phyloP scores from a whole-genome alignment of 768 basidiomycete species.

The Mycena olivaceomarginata region DNA sequence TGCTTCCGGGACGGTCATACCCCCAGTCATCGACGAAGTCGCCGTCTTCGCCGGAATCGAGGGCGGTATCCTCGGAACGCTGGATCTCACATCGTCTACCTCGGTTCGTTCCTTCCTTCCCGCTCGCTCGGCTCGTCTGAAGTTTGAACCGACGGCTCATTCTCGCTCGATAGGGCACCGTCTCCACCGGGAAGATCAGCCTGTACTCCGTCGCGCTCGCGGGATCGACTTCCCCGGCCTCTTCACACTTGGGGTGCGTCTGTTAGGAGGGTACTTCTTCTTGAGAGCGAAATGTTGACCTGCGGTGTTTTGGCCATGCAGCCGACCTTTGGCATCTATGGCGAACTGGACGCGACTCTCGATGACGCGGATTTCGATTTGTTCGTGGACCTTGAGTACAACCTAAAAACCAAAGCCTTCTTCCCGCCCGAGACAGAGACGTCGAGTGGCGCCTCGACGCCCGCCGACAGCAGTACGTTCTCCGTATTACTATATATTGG shows the following conservation, averaged over 20 bases:
- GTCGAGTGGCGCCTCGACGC: constrained; percentile 6
- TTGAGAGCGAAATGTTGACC: too few relatives aligned
- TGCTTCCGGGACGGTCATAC: constrained; percentile 53
- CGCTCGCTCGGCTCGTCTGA: too few relatives aligned
- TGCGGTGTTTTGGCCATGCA: not conserved
- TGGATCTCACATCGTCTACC: constrained; percentile 43
- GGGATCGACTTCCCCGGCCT: constrained; percentile 55
- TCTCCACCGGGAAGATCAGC: constrained; percentile 47
- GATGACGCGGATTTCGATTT: constrained; percentile 50
- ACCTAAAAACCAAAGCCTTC: constrained; percentile 43
- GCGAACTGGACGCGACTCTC: constrained; percentile 45
- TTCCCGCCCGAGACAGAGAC: constrained; percentile 47
- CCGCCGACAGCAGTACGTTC: constrained; percentile 24
- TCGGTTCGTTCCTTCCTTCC: constrained; percentile 22
- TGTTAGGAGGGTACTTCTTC: too few relatives aligned
- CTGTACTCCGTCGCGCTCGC: constrained; percentile 52
- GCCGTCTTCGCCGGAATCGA: constrained; percentile 43
- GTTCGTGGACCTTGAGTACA: constrained; percentile 51
- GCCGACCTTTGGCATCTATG: constrained; percentile 39
- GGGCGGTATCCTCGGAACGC: constrained; percentile 43
- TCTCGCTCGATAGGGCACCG: constrained; percentile 35
- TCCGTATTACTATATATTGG: not conserved
- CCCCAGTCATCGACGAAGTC: constrained; percentile 46
- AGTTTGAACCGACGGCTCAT: not conserved
- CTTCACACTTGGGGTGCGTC: constrained; percentile 53